Conservation (phyloP, 257 asterid genomes). For the Lavandula angustifolia region DNA sequence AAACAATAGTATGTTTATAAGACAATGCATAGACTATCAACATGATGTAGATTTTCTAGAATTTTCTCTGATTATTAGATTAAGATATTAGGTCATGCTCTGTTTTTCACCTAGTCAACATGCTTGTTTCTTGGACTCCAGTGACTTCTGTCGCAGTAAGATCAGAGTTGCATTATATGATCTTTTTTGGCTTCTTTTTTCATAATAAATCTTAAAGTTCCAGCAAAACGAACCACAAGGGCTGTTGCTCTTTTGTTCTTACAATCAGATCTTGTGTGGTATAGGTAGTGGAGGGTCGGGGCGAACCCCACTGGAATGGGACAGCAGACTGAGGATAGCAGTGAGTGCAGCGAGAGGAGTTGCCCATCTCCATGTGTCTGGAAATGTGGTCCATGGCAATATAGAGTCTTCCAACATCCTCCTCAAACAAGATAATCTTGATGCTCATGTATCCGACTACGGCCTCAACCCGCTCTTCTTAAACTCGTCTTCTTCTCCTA, state of each 20-base stretch:
- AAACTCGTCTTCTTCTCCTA: conserved; percentile 55
- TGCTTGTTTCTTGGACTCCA: conserved; percentile 25
- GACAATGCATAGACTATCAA: not conserved
- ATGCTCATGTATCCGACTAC: conserved; percentile 70
- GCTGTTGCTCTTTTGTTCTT: not conserved
- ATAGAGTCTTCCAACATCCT: conserved; percentile 92
- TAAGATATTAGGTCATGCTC: conserved; percentile 20
- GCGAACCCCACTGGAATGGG: conserved; percentile 96
- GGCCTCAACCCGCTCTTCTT: conserved; percentile 83
- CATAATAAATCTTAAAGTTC: not conserved
- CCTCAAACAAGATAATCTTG: conserved; percentile 64
- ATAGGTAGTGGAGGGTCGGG: conserved; percentile 98
- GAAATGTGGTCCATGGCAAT: conserved; percentile 83
- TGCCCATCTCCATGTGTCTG: conserved; percentile 69
- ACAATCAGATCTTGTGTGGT: conserved; percentile 5
- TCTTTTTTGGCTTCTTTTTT: no score
- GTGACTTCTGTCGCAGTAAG: conserved; percentile 7
- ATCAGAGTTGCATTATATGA: not conserved
- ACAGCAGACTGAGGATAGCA: conserved; percentile 74
- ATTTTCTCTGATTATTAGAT: not conserved
- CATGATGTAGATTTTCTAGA: conserved; percentile 12
- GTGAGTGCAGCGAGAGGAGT: conserved; percentile 79
- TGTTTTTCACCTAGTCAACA: conserved; percentile 10
- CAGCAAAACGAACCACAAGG: no score
- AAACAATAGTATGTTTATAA: not conserved